A percentile compares a stretch with the other conserved stretches of the same genome.
Conservation (phyloP, 495 filamentous ascomycete genomes). For the Aspergillus nidulans region DNA sequence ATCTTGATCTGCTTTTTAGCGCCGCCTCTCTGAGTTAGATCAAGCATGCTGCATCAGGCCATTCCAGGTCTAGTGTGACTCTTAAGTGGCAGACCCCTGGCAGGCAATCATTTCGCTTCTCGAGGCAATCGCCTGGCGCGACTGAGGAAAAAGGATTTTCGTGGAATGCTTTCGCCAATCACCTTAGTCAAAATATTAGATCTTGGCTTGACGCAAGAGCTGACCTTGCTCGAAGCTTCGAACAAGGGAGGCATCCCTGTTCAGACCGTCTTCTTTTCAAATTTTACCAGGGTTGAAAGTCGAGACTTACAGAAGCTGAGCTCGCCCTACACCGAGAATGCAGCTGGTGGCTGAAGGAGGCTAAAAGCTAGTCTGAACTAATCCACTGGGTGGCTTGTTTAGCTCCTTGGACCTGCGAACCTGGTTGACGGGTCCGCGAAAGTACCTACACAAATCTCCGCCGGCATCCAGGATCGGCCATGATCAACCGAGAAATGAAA, state of each 20-base stretch:
- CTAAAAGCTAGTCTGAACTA: conserved; percentile 2
- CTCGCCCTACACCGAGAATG: neutral
- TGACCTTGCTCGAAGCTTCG: neutral
- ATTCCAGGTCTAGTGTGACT: conserved; percentile 2
- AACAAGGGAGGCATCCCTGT: neutral
- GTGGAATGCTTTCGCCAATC: neutral
- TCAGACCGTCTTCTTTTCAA: neutral
- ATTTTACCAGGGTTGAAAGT: neutral
- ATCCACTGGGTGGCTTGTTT: neutral
- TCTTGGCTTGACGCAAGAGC: neutral
- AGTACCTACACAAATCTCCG: conserved; percentile 20
- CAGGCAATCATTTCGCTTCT: conserved; percentile 6
- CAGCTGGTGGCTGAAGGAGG: conserved; percentile 8
- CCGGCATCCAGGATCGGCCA: conserved; percentile 17
- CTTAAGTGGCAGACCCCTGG: conserved; percentile 5
- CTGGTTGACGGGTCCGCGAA: conserved; percentile 21
- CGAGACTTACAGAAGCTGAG: no score
- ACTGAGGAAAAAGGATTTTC: conserved; percentile 1
- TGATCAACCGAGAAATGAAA: conserved; percentile 8
- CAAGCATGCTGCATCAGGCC: neutral
- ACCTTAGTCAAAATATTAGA: neutral
- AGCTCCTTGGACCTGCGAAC: conserved; percentile 9
- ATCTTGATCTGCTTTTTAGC: conserved; percentile 16
- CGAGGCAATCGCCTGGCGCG: neutral
- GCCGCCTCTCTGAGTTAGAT: conserved; percentile 6